Evolutionary conservation across 169 alveolate species (phyloP), one percentile per base, ranked within the genome.

Genomic region (Plasmodium malariae): DNA sequence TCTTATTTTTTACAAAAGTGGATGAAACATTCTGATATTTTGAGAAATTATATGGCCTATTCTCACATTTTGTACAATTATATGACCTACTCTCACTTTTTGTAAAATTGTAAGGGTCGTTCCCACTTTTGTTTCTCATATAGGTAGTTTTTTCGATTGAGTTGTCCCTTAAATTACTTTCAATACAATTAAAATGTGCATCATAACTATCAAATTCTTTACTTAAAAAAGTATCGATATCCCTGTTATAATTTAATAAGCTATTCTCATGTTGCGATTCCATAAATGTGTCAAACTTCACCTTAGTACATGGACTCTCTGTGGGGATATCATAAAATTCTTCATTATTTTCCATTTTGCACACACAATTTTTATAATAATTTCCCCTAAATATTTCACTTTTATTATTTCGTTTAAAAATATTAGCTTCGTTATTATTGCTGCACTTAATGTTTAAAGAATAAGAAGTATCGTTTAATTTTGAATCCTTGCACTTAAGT

Each of bases 201-300:
- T n/a, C n/a, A n/a, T 70, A 80, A 17, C 26, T 32, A 36, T 34
- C 83, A 63, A 26, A 49, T 21, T 65, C 71, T 48, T 40, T 71
- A 55, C 70, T 54, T 24, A 49, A 32, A 26, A 49, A 80, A 36
- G 80, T 59, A 30, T 65, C 73, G 28, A 65, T 80, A 37, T 69
- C 63, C 17, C 51, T 49, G 40, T 63, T 36, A 65, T 37, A 68
- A 32, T 59, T 65, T 80, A 68, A 80, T 9, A 19, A 21, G 21
- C 59, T 60, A 49, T 37, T 76, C 34, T 19, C 32, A 62, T 62
- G 36, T 63, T 30, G 28, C 36, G 43, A 60, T 62, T 76, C 49
- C 49, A 28, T 9, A 30, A 74, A n/a, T 74, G 43, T 45, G 34
- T 30, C 24, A 45, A 5, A 12, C 21, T 26, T 73, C 55, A 24